Percentiles rank a stretch among this genome's conserved stretches.
These are phyloP conservation scores for Homolaphlyctis polyrhiza DNA, from an alignment of 371 early-diverging fungal species.

Conservation along the genomic window DNA sequence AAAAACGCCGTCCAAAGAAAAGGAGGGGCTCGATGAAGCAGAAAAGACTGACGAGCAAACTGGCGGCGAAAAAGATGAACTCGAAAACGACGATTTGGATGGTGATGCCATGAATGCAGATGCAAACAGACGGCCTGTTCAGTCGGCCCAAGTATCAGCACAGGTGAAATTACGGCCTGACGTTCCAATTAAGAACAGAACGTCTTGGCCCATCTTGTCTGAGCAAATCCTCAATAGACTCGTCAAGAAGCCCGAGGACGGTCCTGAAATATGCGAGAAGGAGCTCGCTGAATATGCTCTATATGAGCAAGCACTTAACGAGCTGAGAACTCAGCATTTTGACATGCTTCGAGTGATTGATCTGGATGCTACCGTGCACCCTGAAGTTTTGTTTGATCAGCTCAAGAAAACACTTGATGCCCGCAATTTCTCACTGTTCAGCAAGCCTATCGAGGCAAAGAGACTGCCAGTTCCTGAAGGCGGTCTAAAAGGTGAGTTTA, in stretches of 20 bases:
- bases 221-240: conserved; percentile 32
- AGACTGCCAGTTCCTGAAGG: conserved; percentile 21
- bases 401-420: conserved; percentile 18
- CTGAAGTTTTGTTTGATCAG: conserved; percentile 26
- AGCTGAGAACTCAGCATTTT: conserved; percentile 15
- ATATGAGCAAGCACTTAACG: conserved; percentile 6
- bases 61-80: conserved; percentile 10
- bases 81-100: conserved; percentile 19
- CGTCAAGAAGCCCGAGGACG: conserved; percentile 34
- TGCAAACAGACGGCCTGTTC: conserved; percentile 9
- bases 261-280: conserved; percentile 12
- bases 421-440: conserved; percentile 22
- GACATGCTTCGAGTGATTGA: conserved; percentile 19
- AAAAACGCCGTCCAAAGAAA: conserved; percentile 5
- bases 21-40: conserved; percentile 12
- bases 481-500: conserved; percentile 21
- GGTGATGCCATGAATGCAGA: conserved; percentile 16
- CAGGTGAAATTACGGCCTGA: conserved; percentile 1
- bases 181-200: conserved; percentile 21
- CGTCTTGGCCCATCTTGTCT: conserved; percentile 24
- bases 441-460: conserved; percentile 12
- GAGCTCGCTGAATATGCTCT: conserved; percentile 13
- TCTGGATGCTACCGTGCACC: conserved; percentile 38
- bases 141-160: conserved; percentile 8
- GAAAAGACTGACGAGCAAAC: conserved; percentile 16